Evolutionary conservation across 108 stramenopile genomes (phyloP), one percentile per base, ranked within the genome.

Genomic region (Ochromonas danica): DNA sequence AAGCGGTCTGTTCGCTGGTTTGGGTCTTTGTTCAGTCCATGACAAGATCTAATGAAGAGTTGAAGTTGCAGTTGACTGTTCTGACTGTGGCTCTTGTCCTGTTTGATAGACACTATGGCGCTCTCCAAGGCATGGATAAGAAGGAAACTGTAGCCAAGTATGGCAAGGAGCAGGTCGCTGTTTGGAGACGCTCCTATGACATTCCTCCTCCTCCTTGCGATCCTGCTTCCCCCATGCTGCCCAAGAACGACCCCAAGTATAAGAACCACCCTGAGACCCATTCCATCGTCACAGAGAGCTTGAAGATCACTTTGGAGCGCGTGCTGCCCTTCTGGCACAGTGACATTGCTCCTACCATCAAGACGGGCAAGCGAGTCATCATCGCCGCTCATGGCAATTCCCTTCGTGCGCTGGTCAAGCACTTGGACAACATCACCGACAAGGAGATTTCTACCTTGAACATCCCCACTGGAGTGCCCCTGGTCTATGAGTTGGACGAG

Each of bases 321-420:
- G 94, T 97, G 84, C 86, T 98, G 87, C 88, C 91, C 0, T 88
- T 90, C 61, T 99, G 97, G 97, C 89, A 98, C 38, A 77, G 89
- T 30, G 82, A 87, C 45, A 87, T 97, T 81, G 91, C 84, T 27
- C 97, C 96, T 1, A 89, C 85, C 60, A 94, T 98, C 87, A 91
- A 91, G 79, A 74, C 84, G 17, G 96, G 97, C 39, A 97, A 98
- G 86, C 92, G 87, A 61, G 85, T 99, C 17, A 81, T 99, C 31
- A 96, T 99, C 87, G 97, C 94, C 33, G 97, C 97, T 2, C 99
- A 99, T 81, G 99, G 97, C 42, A 98, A 98, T 85, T 94, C 94
- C 17, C 87, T 99, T n/a, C 93, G 99, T 14, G 97, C 96, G 1
- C 89, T 99, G 30, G 95, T 98, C 45, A 96, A 97, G 88, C 92